Evolutionary conservation across 2,329 filamentous ascomycete species (phyloP).

Genomic region (Lachnellula suecica): DNA sequence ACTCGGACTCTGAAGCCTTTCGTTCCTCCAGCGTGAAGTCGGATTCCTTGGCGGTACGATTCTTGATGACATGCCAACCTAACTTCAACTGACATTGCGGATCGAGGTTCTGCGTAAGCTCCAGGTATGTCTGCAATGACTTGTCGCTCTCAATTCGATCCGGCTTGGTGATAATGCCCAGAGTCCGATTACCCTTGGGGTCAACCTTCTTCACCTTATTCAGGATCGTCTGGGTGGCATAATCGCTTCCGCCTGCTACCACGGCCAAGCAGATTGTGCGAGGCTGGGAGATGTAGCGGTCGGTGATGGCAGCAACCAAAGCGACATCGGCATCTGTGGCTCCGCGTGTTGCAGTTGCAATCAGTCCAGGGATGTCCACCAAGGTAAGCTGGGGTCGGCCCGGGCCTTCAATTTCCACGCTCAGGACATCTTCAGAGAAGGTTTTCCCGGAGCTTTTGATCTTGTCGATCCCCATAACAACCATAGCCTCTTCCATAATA

Average conservation of each 20-base stretch:
- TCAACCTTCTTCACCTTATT: conserved; percentile 36
- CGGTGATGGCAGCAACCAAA: conserved; percentile 30
- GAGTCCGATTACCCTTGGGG: conserved; percentile 34
- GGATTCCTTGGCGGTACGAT: conserved; percentile 40
- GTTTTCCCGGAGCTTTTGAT: conserved; percentile 5
- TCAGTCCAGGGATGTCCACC: conserved; percentile 37
- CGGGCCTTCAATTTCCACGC: conserved; percentile 28
- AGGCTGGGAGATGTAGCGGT: conserved; percentile 40
- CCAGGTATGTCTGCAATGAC: conserved; percentile 37
- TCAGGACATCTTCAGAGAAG: conserved; percentile 29
- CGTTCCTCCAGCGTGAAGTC: conserved; percentile 27
- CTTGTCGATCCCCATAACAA: conserved; percentile 23
- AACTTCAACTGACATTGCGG: conserved; percentile 40
- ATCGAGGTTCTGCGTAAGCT: conserved; percentile 33
- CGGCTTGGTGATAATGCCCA: conserved; percentile 49
- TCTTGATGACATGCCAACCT: conserved; percentile 50
- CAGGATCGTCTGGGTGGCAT: conserved; percentile 41
- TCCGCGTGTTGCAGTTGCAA: conserved; percentile 24
- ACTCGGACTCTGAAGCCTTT: conserved; percentile 21
- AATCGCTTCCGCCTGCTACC: conserved; percentile 42
- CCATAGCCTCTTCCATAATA: conserved; percentile 29
- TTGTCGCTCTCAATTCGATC: conserved; percentile 35
- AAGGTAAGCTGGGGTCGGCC: conserved; percentile 28
- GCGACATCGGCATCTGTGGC: conserved; percentile 28
- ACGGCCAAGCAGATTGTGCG: conserved; percentile 47